Base-by-base conservation (phyloP, 2,329 filamentous ascomycete genomes). In the Xylaria sp. region DNA sequence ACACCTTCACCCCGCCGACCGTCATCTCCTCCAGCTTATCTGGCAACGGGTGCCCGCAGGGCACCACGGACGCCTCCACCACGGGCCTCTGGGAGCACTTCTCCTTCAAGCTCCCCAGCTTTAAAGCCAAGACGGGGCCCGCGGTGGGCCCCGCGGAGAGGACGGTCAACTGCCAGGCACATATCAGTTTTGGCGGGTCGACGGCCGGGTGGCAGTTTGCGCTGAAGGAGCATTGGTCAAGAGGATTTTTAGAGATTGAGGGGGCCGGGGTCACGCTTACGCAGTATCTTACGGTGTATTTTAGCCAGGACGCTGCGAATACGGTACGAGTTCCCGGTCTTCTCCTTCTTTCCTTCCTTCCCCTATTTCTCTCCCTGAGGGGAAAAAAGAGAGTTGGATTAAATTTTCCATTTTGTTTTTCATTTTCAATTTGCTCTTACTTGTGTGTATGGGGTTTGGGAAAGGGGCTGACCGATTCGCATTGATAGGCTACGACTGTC, bases 181-280 rank as follows among this genome's bases (percentile, higher is more conserved):
- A 70, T 38, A 19, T 69, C 28, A 69, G 51, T 23, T 55, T 70
- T 9, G 61, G 19, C 2, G 61, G 43, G 33, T 57, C 64, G 19
- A 49, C 58, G 40, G 46, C 66, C 7, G 69, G 69, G 3, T 70
- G 67, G 67, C 66, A 69, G 60, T 67, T 70, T 25, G 67, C 63
- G 9, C 54, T 70, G 12, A 64, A 60, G 40, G 65, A 70, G 11
- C 46, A 67, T 21, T 69, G 67, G 69, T 69, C 67, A 2, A 61
- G 33, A 12, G 69, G 66, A 0, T 43, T 65, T 19, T 14, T 66
- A 15, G 61, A 66, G 31, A 31, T 50, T n/a, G 58, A 68, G 28
- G 64, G 61, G 6, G 59, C 60, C 1, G 66, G 61, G 2, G 60
- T 68, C 33, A 67, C 60, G 4, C 57, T 70, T 23, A 59, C 66